Base-by-base conservation (phyloP, 495 filamentous ascomycete genomes). In the Xylaria cubensis region DNA sequence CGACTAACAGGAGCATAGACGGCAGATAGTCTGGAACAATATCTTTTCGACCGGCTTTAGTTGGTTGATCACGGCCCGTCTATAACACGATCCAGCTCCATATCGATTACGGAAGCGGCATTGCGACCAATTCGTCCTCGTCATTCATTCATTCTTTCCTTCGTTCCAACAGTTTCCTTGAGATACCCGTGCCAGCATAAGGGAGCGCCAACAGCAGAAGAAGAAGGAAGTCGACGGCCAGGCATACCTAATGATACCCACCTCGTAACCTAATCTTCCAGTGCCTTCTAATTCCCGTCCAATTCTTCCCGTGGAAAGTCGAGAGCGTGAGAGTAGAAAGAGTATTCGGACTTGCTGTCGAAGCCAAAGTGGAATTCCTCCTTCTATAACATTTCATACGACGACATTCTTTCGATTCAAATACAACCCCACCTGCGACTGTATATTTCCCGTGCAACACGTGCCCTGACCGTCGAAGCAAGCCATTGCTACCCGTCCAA, bases 371-470 rank as follows among this genome's bases (percentile, higher is more conserved):
- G 56, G 67, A 61, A 51, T 44, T 62, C n/a, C 19, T 19, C 42
- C 42, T 36, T 19, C 39, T 62, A 46, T 34, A 62, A 29, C 53
- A 70, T 50, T 70, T 61, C 29, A 26, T 70, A 61, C 67, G 67
- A 61, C 67, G 67, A 61, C 55, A 70, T 62, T 62, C 24, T 46
- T 70, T 58, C 55, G 26, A 41, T 48, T 48, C 42, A 69, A 46
- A 9, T 3, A 19, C 41, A 58, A 61, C 17, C 12, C 2, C 13
- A 39, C 39, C 5, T 2, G 12, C 39, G 53, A 69, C 41, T 58
- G 36, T 48, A 69, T 48, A 56, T 24, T 12, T 4, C 1, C 21
- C 66, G 66, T 69, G 41, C 66, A 69, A 46, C 26, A 44, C 39
- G 12, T 34, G 53, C 32, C 7, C 41, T 48, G 34, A 48, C 13